Evolutionary conservation across 148 eudicot genomes (phyloP), one percentile per base, ranked within the genome.

Genomic region (Rhododendron ferrugineum): DNA sequence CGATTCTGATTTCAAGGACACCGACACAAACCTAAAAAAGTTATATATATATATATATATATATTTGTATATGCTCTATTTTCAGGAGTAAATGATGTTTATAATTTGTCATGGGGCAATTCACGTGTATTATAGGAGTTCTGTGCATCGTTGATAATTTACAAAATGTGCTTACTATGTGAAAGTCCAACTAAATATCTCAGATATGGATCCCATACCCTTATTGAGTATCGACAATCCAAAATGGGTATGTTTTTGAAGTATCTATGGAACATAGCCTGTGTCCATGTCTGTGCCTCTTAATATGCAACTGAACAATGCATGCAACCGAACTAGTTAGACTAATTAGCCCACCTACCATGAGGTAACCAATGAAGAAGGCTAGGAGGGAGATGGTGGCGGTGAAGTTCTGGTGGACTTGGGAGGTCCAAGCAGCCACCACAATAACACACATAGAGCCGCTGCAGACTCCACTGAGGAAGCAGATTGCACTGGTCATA

Each of bases 401-500:
- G 0, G 93, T 97, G 92, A 85, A 97, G 85, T 86, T 84, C 42
- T 88, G 84, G 78, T 97, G 95, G 28, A 94, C 94, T 6, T 83
- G 77, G 79, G 86, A 81, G 5, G 99, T 97, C 99, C 99, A 97
- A 60, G 98, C 93, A 74, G 98, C 94, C 76, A 92, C 96, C 81
- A 94, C 88, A 72, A 97, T 92, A n/a, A 92, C 94, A 82, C 99
- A 95, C 32, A 97, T 90, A 1, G 98, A 92, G 82, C 99, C 99
- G 28, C 96, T 97, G 86, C 99, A 97, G 26, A 95, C 92, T 28
- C 99, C 99, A 18, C 95, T 90, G 70, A 97, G 94, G 87, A 97
- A 97, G 91, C 99, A 95, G 23, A 97, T 92, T 11, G 99, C 91
- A 9, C 90, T 91, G 14, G 95, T 97, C 58, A 97, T 95, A 82